A percentile compares a stretch with the other conserved stretches of the same genome.
Conservation (phyloP, 2,329 filamentous ascomycete genomes). For the Pyrenochaeta sp. region DNA sequence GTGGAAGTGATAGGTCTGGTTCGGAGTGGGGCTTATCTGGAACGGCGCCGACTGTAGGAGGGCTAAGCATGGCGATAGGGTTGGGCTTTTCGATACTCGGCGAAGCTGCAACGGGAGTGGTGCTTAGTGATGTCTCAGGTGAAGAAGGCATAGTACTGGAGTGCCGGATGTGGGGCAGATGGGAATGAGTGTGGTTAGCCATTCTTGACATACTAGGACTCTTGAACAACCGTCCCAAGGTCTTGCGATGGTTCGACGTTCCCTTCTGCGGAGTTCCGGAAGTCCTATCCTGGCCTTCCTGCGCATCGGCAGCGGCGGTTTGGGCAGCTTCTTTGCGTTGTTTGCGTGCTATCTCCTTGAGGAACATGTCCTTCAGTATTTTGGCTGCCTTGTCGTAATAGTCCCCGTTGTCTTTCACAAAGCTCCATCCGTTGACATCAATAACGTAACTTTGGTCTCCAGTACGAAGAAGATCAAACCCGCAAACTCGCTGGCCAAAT, state of each 20-base stretch:
- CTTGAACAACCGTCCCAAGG: constrained; percentile 68
- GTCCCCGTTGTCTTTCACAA: constrained; percentile 98
- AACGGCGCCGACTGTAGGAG: constrained; percentile 14
- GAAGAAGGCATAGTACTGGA: constrained; percentile 52
- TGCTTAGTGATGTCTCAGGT: constrained; percentile 55
- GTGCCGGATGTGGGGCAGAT: constrained; percentile 47
- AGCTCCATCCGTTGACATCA: constrained; percentile 99
- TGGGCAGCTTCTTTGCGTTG: constrained; percentile 55
- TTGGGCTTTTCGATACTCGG: constrained; percentile 53
- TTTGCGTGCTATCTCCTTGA: constrained; percentile 76
- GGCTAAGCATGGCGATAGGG: constrained; percentile 26
- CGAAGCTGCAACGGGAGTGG: constrained; percentile 55
- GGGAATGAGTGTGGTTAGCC: constrained; percentile 55
- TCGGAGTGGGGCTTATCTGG: constrained; percentile 38
- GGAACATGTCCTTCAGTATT: constrained; percentile 87
- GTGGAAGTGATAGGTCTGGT: constrained; percentile 42
- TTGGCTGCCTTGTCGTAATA: constrained; percentile 93
- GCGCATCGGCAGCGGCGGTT: constrained; percentile 46
- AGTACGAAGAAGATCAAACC: constrained; percentile 91
- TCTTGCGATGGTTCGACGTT: constrained; percentile 50
- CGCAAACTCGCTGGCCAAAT: constrained; percentile 94
- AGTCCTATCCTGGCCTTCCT: constrained; percentile 29
- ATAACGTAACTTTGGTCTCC: constrained; percentile 95
- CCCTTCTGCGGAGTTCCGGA: constrained; percentile 41
- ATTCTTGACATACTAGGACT: constrained; percentile 71